Evolutionary conservation across 768 basidiomycete species (phyloP).

Genomic region (Russula lepida): DNA sequence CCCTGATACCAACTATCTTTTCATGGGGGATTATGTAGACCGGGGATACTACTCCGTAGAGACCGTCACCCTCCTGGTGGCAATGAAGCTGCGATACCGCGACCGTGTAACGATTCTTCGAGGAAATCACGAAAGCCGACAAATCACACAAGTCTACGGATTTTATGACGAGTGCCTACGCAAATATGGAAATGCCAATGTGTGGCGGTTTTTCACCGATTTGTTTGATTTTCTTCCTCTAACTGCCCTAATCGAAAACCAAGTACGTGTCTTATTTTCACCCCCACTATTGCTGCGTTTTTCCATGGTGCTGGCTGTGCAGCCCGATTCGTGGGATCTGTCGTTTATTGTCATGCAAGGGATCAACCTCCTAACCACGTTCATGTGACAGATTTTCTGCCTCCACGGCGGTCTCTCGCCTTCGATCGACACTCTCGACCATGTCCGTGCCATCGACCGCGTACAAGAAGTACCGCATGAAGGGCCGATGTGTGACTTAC

Average conservation of each 20-base stretch:
- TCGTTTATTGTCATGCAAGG: background rate
- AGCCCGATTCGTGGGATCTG: constrained; percentile 12
- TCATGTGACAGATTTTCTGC: constrained; percentile 79
- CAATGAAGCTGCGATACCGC: constrained; percentile 94
- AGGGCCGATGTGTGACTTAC: constrained; percentile 98
- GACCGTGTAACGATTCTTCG: constrained; percentile 97
- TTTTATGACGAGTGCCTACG: constrained; percentile 99
- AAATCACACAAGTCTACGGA: constrained; percentile 99
- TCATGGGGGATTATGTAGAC: constrained; percentile 99
- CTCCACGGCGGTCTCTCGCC: constrained; percentile 96
- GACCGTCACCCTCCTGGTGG: constrained; percentile 94
- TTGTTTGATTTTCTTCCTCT: constrained; percentile 96
- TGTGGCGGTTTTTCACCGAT: constrained; percentile 99
- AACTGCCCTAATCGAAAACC: constrained; percentile 97
- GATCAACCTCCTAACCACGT: constrained; percentile 8
- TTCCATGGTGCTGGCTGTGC: background rate
- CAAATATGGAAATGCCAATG: constrained; percentile 99
- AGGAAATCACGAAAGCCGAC: constrained; percentile 97
- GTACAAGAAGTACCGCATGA: constrained; percentile 99
- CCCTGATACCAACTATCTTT: constrained; percentile 98
- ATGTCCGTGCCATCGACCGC: constrained; percentile 96
- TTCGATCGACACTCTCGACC: constrained; percentile 98
- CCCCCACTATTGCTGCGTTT: background rate
- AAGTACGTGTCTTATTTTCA: constrained; percentile 55
- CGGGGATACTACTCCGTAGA: constrained; percentile 99